These are phyloP conservation scores for Furcasterigmium sp. DNA, from an alignment of 2,329 filamentous ascomycete species.

Conservation along the genomic window DNA sequence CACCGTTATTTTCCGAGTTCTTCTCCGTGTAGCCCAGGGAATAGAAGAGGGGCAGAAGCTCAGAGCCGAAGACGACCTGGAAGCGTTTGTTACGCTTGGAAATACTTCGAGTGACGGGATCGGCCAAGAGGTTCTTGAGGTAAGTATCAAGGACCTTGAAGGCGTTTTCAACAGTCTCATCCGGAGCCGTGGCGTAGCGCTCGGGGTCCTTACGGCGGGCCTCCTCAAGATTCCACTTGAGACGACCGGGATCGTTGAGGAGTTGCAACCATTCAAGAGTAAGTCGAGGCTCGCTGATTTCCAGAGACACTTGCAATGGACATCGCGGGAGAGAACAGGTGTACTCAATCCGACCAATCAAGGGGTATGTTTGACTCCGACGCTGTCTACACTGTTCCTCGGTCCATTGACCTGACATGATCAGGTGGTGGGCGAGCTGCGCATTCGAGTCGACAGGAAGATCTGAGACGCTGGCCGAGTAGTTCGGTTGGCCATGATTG, in stretches of 20 bases:
- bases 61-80: conserved; percentile 44
- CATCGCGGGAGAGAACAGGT: conserved; percentile 37
- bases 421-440: conserved; percentile 9
- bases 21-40: conserved; percentile 43
- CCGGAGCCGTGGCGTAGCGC: conserved; percentile 38
- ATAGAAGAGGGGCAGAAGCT: conserved; percentile 42
- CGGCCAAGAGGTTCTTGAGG: conserved; percentile 41
- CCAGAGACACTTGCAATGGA: conserved; percentile 36
- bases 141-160: conserved; percentile 45
- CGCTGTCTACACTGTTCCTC: not conserved
- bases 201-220: conserved; percentile 39
- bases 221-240: conserved; percentile 29
- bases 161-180: conserved; percentile 33
- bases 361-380: conserved; percentile 3
- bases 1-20: conserved; percentile 27
- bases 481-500: conserved; percentile 10
- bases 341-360: conserved; percentile 23
- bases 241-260: conserved; percentile 39
- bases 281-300: conserved; percentile 46
- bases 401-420: conserved; percentile 1
- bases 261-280: conserved; percentile 32
- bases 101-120: conserved; percentile 34
- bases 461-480: not conserved
- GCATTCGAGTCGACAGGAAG: conserved; percentile 2
- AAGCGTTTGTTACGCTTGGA: conserved; percentile 54